Evolutionary conservation across 192 early-diverging fungal genomes (phyloP).

Genomic region (Mortierella antarctica): DNA sequence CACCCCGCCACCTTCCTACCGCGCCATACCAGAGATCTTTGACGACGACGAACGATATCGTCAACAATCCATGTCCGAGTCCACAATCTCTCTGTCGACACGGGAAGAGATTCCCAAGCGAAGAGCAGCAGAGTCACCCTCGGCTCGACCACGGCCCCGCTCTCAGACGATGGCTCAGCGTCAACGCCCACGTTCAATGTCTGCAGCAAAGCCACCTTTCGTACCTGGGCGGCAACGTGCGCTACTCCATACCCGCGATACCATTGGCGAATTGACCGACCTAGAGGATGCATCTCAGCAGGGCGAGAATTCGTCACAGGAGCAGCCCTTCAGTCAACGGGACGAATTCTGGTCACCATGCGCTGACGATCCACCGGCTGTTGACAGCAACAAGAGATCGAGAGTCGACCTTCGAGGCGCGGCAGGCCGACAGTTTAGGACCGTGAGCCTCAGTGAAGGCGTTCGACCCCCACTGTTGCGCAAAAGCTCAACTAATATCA

Average conservation of each 20-base stretch:
- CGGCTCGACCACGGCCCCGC: background rate
- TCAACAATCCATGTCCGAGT: background rate
- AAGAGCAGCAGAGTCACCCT: background rate
- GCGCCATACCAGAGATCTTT: background rate
- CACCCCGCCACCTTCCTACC: background rate
- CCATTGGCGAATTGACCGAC: too few species aligned
- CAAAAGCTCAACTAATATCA: too few species aligned
- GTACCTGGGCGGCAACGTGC: background rate
- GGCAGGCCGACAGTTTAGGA: slow-evolving; percentile 3
- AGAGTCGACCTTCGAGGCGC: slow-evolving; percentile 8
- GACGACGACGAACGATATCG: background rate
- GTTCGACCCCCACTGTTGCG: background rate
- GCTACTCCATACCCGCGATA: background rate
- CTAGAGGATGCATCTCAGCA: background rate
- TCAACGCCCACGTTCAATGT: background rate
- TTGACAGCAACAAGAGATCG: slow-evolving; percentile 9
- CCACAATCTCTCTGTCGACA: background rate
- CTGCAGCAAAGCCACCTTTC: background rate
- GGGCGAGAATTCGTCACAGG: background rate
- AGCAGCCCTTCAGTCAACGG: background rate
- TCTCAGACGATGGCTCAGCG: background rate
- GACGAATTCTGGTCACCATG: background rate
- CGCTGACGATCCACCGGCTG: background rate
- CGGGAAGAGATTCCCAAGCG: slow-evolving; percentile 1
- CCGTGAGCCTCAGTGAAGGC: background rate